Percentiles rank a stretch among this genome's conserved stretches.
These are phyloP conservation scores for Cladobotryum mycophilum DNA, from an alignment of 2,329 filamentous ascomycete genomes.

Conservation along the genomic window DNA sequence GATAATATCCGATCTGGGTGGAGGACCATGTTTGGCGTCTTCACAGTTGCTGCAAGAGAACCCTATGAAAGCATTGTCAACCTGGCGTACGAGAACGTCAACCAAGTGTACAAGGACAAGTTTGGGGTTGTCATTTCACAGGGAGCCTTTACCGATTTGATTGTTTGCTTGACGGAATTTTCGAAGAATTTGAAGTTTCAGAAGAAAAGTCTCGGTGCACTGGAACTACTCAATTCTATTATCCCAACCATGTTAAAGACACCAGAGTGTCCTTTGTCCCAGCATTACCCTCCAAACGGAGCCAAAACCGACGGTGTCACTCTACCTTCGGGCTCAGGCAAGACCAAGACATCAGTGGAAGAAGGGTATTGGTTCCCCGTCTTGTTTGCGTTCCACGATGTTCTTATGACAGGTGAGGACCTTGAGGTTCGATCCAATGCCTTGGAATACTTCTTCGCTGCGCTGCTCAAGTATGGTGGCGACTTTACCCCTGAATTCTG, in stretches of 20 bases:
- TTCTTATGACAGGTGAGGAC: conserved; percentile 98
- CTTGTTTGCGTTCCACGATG: conserved; percentile 96
- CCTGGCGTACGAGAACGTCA: conserved; percentile 93
- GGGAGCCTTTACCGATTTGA: conserved; percentile 90
- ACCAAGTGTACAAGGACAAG: conserved; percentile 87
- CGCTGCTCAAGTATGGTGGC: conserved; percentile 80
- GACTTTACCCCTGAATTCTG: conserved; percentile 93
- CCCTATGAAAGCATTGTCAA: conserved; percentile 94
- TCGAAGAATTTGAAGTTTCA: conserved; percentile 98
- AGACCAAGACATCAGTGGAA: conserved; percentile 77
- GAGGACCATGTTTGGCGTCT: conserved; percentile 99
- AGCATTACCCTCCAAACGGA: conserved; percentile 32
- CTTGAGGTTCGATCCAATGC: conserved; percentile 88
- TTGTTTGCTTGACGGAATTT: conserved; percentile 95
- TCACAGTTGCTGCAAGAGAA: conserved; percentile 89
- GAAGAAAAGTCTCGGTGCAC: conserved; percentile 94
- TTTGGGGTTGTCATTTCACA: conserved; percentile 96
- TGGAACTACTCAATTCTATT: conserved; percentile 89
- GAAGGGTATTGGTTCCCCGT: conserved; percentile 99
- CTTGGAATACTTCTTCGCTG: conserved; percentile 94
- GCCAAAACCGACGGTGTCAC: neutral
- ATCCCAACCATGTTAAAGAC: conserved; percentile 93
- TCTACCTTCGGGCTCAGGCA: conserved; percentile 38
- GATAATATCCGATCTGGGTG: conserved; percentile 97
- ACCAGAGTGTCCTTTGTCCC: conserved; percentile 86